Evolutionary conservation across 306 rosid genomes (phyloP).

Genomic region (Castanopsis chinensis): DNA sequence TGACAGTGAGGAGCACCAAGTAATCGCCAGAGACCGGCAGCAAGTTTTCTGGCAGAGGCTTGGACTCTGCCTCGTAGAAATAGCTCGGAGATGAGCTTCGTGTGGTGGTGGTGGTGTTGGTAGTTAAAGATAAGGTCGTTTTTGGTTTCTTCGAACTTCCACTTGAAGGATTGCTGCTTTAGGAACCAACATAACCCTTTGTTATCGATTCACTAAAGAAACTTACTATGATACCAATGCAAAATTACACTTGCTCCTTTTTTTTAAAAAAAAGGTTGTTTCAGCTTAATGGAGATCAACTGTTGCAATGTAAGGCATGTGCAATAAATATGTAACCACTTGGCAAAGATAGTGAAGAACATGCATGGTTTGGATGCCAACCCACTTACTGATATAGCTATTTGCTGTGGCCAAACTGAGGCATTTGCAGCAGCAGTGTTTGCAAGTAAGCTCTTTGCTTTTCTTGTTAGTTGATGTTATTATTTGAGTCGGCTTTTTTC

Average conservation of each 20-base stretch:
- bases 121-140: too few species aligned
- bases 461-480: not conserved
- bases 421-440: conserved; percentile 77
- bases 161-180: too few species aligned
- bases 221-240: not conserved
- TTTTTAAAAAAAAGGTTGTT: not conserved
- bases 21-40: too few species aligned
- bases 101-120: too few species aligned
- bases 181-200: too few species aligned
- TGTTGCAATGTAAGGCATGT: conserved; percentile 53
- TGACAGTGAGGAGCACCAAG: too few species aligned
- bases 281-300: not conserved
- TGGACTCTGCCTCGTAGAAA: too few species aligned
- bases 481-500: not conserved
- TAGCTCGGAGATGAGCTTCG: too few species aligned
- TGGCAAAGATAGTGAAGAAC: conserved; percentile 48
- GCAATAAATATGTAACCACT: conserved; percentile 65
- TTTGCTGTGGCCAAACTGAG: conserved; percentile 86
- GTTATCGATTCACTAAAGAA: too few species aligned
- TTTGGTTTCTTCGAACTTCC: too few species aligned
- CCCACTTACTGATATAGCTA: conserved; percentile 72
- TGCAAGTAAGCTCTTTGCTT: conserved; percentile 38
- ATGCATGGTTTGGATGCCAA: conserved; percentile 69
- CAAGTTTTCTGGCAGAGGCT: too few species aligned
- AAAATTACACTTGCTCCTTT: not conserved